phyloP scores from a whole-genome alignment of 2,329 filamentous ascomycete species.

The Cordyceps javanica region DNA sequence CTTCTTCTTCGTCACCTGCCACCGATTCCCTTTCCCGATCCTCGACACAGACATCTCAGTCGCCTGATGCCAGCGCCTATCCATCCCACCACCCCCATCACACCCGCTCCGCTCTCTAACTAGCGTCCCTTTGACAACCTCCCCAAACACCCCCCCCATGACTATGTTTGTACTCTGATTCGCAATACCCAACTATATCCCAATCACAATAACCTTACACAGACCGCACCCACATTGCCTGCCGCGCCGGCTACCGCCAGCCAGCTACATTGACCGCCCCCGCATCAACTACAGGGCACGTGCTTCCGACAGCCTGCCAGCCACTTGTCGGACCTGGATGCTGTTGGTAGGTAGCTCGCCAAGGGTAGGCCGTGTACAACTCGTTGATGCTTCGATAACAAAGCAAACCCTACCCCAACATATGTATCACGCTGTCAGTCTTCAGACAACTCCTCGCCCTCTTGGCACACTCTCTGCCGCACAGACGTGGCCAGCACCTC shows the following conservation, averaged over 20 bases:
- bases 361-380: too few relatives aligned
- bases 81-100: background rate
- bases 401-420: background rate
- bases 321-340: background rate
- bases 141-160: background rate
- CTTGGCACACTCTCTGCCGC: background rate
- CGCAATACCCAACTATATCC: background rate
- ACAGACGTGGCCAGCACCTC: background rate
- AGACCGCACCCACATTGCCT: background rate
- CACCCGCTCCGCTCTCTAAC: too few relatives aligned
- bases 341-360: slow-evolving; percentile 2
- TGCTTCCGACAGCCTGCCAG: background rate
- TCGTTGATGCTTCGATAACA: background rate
- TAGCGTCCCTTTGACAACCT: background rate
- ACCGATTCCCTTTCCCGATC: background rate
- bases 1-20: background rate
- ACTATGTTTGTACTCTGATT: background rate
- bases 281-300: background rate
- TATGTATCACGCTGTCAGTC: background rate
- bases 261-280: background rate
- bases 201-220: background rate
- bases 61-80: background rate
- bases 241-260: background rate
- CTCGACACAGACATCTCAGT: background rate
- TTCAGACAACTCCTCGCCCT: background rate